Evolutionary conservation across 257 asterid species (phyloP).

Genomic region (Buddleja alternifolia): DNA sequence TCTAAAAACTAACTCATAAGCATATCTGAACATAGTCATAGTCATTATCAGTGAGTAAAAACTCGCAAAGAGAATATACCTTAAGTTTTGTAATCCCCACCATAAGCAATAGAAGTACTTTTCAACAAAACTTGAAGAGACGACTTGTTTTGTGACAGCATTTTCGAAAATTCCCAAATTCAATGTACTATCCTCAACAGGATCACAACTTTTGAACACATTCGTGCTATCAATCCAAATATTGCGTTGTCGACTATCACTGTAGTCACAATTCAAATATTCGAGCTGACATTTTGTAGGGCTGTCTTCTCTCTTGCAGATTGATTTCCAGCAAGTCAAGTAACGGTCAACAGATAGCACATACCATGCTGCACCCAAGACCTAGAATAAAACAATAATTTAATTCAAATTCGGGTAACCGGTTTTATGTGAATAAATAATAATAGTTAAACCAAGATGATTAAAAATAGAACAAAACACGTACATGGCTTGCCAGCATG

Average conservation of each 20-base stretch:
- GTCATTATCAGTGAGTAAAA: neutral
- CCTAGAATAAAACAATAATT: slow-evolving; percentile 43
- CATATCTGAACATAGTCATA: neutral
- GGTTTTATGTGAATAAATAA: neutral
- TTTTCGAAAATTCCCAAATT: slow-evolving; percentile 79
- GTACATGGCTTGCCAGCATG: slow-evolving; percentile 97
- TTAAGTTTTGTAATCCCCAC: slow-evolving; percentile 97
- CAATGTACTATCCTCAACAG: slow-evolving; percentile 53
- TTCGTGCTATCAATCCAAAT: slow-evolving; percentile 65
- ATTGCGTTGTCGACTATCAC: slow-evolving; percentile 31
- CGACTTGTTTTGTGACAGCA: slow-evolving; percentile 77
- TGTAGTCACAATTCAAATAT: slow-evolving; percentile 62
- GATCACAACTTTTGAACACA: slow-evolving; percentile 75
- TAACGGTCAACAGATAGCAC: slow-evolving; percentile 85
- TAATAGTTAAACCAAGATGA: neutral
- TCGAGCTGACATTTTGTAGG: slow-evolving; percentile 57
- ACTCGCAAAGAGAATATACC: slow-evolving; percentile 47
- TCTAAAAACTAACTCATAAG: too few species aligned
- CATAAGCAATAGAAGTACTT: slow-evolving; percentile 93
- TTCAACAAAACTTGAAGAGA: slow-evolving; percentile 69
- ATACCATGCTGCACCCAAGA: slow-evolving; percentile 95
- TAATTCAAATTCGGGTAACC: neutral
- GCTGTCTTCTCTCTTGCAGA: slow-evolving; percentile 62
- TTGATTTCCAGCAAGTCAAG: slow-evolving; percentile 87
- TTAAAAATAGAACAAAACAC: slow-evolving; percentile 38